Evolutionary conservation across 768 basidiomycete genomes (phyloP).

Genomic region (Macrocybe gigantea): DNA sequence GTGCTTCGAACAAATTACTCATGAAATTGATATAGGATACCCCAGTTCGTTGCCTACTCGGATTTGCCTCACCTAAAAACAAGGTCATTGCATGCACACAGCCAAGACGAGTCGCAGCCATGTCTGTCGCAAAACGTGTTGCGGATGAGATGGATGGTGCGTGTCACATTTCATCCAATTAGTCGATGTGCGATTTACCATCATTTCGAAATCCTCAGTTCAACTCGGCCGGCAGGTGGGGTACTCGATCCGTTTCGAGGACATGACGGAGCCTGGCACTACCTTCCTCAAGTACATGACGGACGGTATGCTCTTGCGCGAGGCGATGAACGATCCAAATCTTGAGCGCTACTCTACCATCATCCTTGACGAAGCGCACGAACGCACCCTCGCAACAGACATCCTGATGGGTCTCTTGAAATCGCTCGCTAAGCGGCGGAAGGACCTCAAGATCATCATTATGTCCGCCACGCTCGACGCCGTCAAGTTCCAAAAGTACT

Average conservation of each 20-base stretch:
- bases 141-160: slow-evolving; percentile 98
- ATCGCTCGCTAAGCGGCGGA: slow-evolving; percentile 67
- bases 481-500: slow-evolving; percentile 95
- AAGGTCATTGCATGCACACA: slow-evolving; percentile 97
- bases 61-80: slow-evolving; percentile 87
- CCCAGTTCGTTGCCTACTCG: slow-evolving; percentile 92
- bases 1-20: too few relatives aligned
- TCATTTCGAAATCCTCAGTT: slow-evolving; percentile 38
- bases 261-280: slow-evolving; percentile 83
- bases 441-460: slow-evolving; percentile 93
- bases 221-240: slow-evolving; percentile 92
- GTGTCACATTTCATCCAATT: slow-evolving; percentile 18
- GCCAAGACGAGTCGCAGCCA: slow-evolving; percentile 92
- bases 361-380: slow-evolving; percentile 98
- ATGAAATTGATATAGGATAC: slow-evolving; percentile 54
- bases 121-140: slow-evolving; percentile 97
- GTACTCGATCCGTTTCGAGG: slow-evolving; percentile 98
- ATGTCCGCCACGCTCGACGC: slow-evolving; percentile 99
- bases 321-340: slow-evolving; percentile 95
- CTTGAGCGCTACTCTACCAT: slow-evolving; percentile 92
- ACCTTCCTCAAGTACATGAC: slow-evolving; percentile 99
- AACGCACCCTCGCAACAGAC: slow-evolving; percentile 95
- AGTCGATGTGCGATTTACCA: not conserved
- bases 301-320: slow-evolving; percentile 97
- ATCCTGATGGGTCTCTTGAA: slow-evolving; percentile 98